phyloP scores from a whole-genome alignment of 805 yeast genomes.

The Wickerhamomyces rabaulensis region DNA sequence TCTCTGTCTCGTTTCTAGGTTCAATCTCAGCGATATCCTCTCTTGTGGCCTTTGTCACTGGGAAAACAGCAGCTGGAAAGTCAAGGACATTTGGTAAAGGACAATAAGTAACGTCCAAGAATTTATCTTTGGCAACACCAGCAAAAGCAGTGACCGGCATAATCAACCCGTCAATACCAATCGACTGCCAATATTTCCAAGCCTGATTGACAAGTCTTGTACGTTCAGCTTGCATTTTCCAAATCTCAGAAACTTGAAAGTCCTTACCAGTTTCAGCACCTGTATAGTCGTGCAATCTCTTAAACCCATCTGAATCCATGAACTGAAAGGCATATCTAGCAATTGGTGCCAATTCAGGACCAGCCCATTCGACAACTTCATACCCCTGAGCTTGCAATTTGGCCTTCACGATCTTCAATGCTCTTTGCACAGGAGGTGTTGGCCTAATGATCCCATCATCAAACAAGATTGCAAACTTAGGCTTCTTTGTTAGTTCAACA shows the following conservation, averaged over 20 bases:
- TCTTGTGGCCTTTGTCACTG: constrained; percentile 28
- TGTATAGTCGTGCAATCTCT: neutral
- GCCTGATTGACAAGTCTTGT: constrained; percentile 30
- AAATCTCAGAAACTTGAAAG: constrained; percentile 31
- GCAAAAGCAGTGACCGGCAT: constrained; percentile 45
- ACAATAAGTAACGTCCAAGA: constrained; percentile 43
- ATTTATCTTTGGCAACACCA: constrained; percentile 31
- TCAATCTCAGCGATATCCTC: no score
- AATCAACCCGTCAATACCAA: constrained; percentile 45
- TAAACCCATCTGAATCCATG: constrained; percentile 24
- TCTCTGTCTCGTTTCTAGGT: neutral
- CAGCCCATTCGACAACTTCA: constrained; percentile 38
- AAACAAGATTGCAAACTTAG: constrained; percentile 31
- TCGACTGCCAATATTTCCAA: constrained; percentile 32
- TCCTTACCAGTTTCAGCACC: constrained; percentile 34
- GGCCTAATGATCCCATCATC: constrained; percentile 43
- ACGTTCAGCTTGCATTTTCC: constrained; percentile 36
- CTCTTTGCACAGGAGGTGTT: constrained; percentile 53
- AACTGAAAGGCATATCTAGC: constrained; percentile 19
- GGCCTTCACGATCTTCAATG: constrained; percentile 27
- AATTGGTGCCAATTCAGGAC: constrained; percentile 17
- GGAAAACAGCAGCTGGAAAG: constrained; percentile 47
- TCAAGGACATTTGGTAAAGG: constrained; percentile 51
- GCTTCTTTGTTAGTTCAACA: constrained; percentile 23
- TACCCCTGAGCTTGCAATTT: constrained; percentile 32